Conservation (phyloP, 495 filamentous ascomycete genomes). For the Evansstolkia leycettana region DNA sequence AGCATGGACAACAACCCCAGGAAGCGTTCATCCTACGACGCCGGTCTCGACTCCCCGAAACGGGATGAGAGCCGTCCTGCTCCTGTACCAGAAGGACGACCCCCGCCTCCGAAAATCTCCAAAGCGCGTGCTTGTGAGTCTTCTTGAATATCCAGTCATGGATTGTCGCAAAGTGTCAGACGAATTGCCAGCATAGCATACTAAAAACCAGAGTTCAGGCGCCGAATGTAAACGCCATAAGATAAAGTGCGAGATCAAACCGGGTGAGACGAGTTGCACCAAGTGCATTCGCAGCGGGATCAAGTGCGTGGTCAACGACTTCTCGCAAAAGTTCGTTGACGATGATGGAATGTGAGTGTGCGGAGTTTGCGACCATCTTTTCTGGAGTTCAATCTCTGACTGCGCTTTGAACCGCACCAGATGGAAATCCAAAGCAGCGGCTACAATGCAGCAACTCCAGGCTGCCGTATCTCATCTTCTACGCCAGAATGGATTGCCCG, state of each 20-base stretch:
- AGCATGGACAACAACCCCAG: slow-evolving; percentile 14
- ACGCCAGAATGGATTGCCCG: slow-evolving; percentile 25
- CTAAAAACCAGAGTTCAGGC: slow-evolving; percentile 12
- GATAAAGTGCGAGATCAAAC: slow-evolving; percentile 33
- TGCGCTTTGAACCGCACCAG: slow-evolving; percentile 7
- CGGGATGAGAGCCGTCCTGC: slow-evolving; percentile 10
- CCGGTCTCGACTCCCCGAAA: slow-evolving; percentile 22
- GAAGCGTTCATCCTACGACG: slow-evolving; percentile 32
- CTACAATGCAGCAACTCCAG: slow-evolving; percentile 30
- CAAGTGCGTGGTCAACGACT: slow-evolving; percentile 37
- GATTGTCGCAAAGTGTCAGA: too few relatives aligned
- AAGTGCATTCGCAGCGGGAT: slow-evolving; percentile 36
- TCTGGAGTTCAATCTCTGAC: not conserved
- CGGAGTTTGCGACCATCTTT: not conserved
- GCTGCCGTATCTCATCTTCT: slow-evolving; percentile 33
- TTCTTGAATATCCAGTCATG: too few relatives aligned
- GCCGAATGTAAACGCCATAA: slow-evolving; percentile 38
- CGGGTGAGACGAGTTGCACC: slow-evolving; percentile 29
- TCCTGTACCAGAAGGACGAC: slow-evolving; percentile 12
- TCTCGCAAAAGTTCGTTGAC: slow-evolving; percentile 38
- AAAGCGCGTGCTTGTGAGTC: slow-evolving; percentile 36
- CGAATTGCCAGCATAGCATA: not conserved
- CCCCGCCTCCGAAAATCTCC: slow-evolving; percentile 25
- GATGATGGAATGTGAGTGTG: slow-evolving; percentile 31
- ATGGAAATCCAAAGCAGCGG: slow-evolving; percentile 33